Base-by-base conservation (phyloP, 2,329 filamentous ascomycete genomes). In the Fusarium temperatum region DNA sequence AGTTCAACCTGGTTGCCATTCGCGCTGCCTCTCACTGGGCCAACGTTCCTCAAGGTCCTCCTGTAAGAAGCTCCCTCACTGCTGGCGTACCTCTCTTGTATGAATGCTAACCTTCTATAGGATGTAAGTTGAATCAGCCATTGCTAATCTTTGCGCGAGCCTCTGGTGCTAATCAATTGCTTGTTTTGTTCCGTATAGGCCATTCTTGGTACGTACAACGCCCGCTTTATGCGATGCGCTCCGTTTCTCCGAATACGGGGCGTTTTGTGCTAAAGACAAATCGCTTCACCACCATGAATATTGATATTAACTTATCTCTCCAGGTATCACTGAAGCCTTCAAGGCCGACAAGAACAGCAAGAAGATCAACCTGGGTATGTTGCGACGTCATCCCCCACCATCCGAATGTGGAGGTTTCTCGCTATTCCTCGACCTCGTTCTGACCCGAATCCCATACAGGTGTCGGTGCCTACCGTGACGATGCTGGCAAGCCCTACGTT, bases 401-500 rank as follows among this genome's bases (percentile, higher is more conserved):
- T 51, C 18, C 32, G 61, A 67, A 44, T 63, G 39, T 53, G 59
- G 63, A 75, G 63, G 59, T 68, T 64, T 57, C 57, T 72, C 63
- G 48, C 55, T 63, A 54, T 68, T 65, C 65, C 57, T 58, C 64
- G 53, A 61, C 66, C 60, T 66, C 56, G 64, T 55, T 74, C 75
- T 78, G 71, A 78, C 68, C 66, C 59, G 55, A 54, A 56, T 68
- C 44, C 36, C 35, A 60, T 63, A 69, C 77, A 94, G 92, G 95
- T 87, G 96, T 98, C 77, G 96, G 96, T 81, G 96, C 96, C 81
- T 99, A 99, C 91, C 95, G 96, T 82, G 96, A 98, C 83, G 95
- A 98, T 89, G 89, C 94, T 86, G 96, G 96, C 85, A 98, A 98
- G 90, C 96, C 96, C 71, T 98, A 96, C 84, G 96, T 99, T 74